Conservation (phyloP, 164 flowering plant genomes). For the Aristolochia californica region DNA sequence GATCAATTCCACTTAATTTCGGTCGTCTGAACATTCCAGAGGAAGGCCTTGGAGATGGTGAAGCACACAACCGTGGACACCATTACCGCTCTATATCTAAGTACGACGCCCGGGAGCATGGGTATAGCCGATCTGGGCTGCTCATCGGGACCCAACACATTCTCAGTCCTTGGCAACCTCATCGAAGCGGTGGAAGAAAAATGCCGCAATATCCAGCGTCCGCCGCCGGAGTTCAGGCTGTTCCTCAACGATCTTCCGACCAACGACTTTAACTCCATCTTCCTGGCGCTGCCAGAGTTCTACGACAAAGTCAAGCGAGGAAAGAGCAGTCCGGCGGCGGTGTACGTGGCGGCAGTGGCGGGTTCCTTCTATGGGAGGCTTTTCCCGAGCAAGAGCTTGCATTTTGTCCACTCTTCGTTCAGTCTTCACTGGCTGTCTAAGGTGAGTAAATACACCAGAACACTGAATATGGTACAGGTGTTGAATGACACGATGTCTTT, state of each 20-base stretch:
- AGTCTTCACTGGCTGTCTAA: constrained; percentile 79
- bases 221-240: constrained; percentile 43
- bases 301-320: constrained; percentile 23
- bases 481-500: too few species aligned
- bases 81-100: constrained; percentile 28
- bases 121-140: constrained; percentile 83
- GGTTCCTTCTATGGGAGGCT: constrained; percentile 75
- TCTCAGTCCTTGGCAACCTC: constrained; percentile 38
- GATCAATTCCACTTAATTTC: background rate
- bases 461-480: too few species aligned
- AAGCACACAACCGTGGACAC: constrained; percentile 47
- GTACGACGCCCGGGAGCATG: constrained; percentile 31
- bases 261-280: constrained; percentile 81
- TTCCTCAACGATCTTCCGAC: constrained; percentile 75
- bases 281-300: constrained; percentile 58
- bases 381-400: constrained; percentile 46
- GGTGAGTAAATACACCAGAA: constrained; percentile 19
- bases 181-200: constrained; percentile 30
- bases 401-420: constrained; percentile 58
- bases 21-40: too few species aligned
- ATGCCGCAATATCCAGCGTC: constrained; percentile 8
- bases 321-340: constrained; percentile 1
- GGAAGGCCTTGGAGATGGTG: constrained; percentile 55
- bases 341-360: constrained; percentile 56
- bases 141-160: constrained; percentile 73